Base-by-base conservation (phyloP, 1,139 yeast genomes). In the Nakaseomyces sp. region DNA sequence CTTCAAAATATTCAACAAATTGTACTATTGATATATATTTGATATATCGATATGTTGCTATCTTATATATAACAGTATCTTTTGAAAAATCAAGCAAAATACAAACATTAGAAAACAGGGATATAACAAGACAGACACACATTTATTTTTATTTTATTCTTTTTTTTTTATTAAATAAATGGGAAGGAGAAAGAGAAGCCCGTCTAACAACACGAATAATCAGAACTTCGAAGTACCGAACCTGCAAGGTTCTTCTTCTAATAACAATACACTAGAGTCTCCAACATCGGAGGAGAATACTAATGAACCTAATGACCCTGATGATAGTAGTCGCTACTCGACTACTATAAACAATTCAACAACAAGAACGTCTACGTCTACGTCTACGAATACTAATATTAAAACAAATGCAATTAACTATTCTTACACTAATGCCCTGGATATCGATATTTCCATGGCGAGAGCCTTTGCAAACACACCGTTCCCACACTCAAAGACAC, bases 401-500 rank as follows among this genome's bases (percentile, higher is more conserved):
- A 43, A 42, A 13, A 15, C 13, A 9, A 37, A 18, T n/a, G 20
- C 36, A 35, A 42, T 37, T 22, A 40, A 33, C 47, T 22, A 51
- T 41, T 13, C 42, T 35, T 19, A 29, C 33, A 16, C 40, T 6
- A 35, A 36, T 36, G 43, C 32, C 37, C 45, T 77, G 74, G 54
- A 79, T 77, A 47, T 82, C 79, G 50, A 80, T 74, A 47, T 82
- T 76, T 47, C 73, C 72, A 52, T 64, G 65, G 49, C 78, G 67
- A 56, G 69, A 54, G 50, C 71, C 55, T 63, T 71, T 63, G 26
- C 38, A 7, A 22, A 7, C 16, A 20, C 38, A 1, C 38, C 38
- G 38, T 35, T 35, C 38, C 38, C 38, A 7, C 45, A 71, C 48
- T 50, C 73, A 72, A 6, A 84, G 13, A 16, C 25, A 24, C 12